Evolutionary conservation across 768 basidiomycete genomes (phyloP).

Genomic region (Agrocybe chaxingu): DNA sequence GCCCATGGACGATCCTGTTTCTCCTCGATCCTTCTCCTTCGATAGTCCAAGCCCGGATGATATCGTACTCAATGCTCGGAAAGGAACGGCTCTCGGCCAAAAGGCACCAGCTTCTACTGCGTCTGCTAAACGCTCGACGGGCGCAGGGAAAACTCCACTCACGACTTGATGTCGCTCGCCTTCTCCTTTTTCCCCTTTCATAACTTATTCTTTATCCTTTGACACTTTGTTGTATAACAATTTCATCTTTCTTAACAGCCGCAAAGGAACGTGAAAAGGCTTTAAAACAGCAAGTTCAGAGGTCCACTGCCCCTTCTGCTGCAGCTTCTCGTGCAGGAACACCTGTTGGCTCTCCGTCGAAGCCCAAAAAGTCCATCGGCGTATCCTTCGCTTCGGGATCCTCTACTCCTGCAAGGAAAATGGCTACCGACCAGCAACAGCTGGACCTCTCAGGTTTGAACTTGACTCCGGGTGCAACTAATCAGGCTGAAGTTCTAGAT

Average conservation of each 20-base stretch:
- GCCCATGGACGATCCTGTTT: conserved; percentile 31
- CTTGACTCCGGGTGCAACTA: conserved; percentile 36
- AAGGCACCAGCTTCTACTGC: conserved; percentile 18
- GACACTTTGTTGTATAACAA: conserved; percentile 22
- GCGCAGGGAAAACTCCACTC: conserved; percentile 15
- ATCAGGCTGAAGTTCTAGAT: conserved; percentile 41
- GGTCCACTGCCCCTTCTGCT: conserved; percentile 36
- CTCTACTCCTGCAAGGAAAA: conserved; percentile 39
- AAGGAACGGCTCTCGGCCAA: conserved; percentile 48
- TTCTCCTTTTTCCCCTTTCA: conserved; percentile 16
- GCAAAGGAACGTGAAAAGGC: conserved; percentile 80
- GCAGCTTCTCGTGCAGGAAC: conserved; percentile 46
- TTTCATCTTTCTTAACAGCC: conserved; percentile 50
- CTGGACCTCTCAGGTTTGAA: conserved; percentile 78
- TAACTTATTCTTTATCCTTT: conserved; percentile 29
- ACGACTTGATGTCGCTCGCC: conserved; percentile 16
- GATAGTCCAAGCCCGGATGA: conserved; percentile 92
- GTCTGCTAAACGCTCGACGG: conserved; percentile 16
- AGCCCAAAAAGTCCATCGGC: conserved; percentile 37
- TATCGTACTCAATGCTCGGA: conserved; percentile 75
- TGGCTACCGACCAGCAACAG: conserved; percentile 46
- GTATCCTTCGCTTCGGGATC: conserved; percentile 34
- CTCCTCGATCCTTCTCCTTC: conserved; percentile 55
- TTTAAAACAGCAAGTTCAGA: conserved; percentile 48
- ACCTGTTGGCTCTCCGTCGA: conserved; percentile 38